phyloP scores from a whole-genome alignment of 2,329 filamentous ascomycete species.

The Botrytis sinoallii region DNA sequence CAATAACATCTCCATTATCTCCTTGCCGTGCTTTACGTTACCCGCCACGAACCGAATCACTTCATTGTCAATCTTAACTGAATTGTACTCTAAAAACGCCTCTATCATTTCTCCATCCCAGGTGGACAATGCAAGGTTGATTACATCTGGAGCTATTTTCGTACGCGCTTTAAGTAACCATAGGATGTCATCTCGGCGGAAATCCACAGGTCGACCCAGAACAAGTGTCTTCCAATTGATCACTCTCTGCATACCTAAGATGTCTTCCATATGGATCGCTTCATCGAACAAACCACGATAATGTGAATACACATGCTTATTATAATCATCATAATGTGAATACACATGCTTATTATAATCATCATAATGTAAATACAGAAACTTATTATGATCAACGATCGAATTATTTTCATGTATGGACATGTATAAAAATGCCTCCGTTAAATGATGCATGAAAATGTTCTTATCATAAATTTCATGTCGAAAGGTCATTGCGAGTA shows the following conservation, averaged over 20 bases:
- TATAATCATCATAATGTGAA: too few relatives aligned
- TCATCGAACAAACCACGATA: fast-evolving
- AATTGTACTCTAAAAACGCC: background rate
- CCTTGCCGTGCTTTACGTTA: background rate
- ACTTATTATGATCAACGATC: too few relatives aligned
- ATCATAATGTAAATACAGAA: too few relatives aligned
- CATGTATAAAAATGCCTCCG: background rate
- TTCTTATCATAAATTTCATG: too few relatives aligned
- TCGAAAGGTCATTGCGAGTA: too few relatives aligned
- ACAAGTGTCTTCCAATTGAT: background rate
- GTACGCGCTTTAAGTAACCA: background rate
- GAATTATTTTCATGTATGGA: too few relatives aligned
- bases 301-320: too few relatives aligned
- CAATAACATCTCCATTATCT: background rate
- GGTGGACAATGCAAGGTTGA: background rate
- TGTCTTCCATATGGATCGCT: too few relatives aligned
- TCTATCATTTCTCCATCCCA: background rate
- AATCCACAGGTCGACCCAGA: background rate
- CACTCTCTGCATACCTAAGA: background rate
- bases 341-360: too few relatives aligned
- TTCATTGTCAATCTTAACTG: background rate
- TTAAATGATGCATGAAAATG: background rate
- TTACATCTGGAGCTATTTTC: background rate
- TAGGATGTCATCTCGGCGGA: background rate
- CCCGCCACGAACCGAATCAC: background rate